A percentile compares a stretch with the other conserved stretches of the same genome.
Conservation (phyloP, 352 stramenopile genomes). For the Phytophthora pistaciae region DNA sequence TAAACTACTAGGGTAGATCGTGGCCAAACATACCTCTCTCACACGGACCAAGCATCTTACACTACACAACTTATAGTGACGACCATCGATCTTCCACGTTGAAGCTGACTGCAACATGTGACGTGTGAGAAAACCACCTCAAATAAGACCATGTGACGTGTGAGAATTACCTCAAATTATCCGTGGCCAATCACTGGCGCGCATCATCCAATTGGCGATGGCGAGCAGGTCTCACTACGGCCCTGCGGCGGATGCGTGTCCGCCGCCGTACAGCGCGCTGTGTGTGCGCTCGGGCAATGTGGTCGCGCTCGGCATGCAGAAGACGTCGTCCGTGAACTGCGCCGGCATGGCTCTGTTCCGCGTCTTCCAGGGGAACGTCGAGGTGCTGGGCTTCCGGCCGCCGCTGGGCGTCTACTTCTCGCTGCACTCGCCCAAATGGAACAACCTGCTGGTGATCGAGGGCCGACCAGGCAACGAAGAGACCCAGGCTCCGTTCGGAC, state of each 20-base stretch:
- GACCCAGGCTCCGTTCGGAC: constrained; percentile 67
- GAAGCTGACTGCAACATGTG: constrained; percentile 20
- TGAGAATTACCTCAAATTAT: constrained; percentile 27
- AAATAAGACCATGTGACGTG: constrained; percentile 32
- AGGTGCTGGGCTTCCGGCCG: constrained; percentile 78
- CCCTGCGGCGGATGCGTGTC: constrained; percentile 11
- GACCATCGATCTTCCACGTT: not conserved
- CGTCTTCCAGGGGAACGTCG: constrained; percentile 81
- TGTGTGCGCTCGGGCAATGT: constrained; percentile 69
- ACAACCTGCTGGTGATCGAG: constrained; percentile 71
- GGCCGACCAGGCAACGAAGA: constrained; percentile 33
- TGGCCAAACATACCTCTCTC: not conserved
- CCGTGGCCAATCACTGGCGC: constrained; percentile 15
- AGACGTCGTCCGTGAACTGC: constrained; percentile 60
- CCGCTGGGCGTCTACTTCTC: constrained; percentile 80
- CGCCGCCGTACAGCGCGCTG: constrained; percentile 46
- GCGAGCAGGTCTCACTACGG: constrained; percentile 23
- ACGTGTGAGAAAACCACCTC: constrained; percentile 15
- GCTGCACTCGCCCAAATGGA: constrained; percentile 88
- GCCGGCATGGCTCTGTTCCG: constrained; percentile 81
- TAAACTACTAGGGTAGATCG: not conserved
- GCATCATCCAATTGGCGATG: constrained; percentile 12
- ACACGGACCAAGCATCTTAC: not conserved
- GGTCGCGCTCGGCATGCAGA: constrained; percentile 72
- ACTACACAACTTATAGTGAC: not conserved